A percentile compares a stretch with the other conserved stretches of the same genome.
Evolutionary conservation across 2,329 filamentous ascomycete species (phyloP).

Genomic region (Leptographium wingfieldii): DNA sequence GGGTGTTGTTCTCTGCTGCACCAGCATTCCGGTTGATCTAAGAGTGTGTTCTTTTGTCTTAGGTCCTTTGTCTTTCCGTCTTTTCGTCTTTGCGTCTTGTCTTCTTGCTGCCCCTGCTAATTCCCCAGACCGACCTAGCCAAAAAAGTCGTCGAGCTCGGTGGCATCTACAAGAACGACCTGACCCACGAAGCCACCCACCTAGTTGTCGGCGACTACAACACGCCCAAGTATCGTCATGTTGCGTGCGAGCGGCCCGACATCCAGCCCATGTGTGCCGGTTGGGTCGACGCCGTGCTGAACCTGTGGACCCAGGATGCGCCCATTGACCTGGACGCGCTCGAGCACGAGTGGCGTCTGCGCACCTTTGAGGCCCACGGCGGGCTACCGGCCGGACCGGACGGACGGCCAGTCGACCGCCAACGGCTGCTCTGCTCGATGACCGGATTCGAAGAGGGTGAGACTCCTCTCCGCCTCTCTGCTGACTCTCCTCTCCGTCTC

Average conservation of each 20-base stretch:
- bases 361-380: conserved; percentile 45
- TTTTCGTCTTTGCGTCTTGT: background rate
- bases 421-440: conserved; percentile 37
- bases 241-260: conserved; percentile 78
- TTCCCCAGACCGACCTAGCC: conserved; percentile 31
- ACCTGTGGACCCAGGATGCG: conserved; percentile 67
- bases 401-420: conserved; percentile 20
- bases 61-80: background rate
- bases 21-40: conserved; percentile 61
- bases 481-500: background rate
- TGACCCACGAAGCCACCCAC: conserved; percentile 93
- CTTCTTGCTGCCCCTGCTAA: background rate
- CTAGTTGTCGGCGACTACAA: conserved; percentile 80
- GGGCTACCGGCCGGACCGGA: conserved; percentile 21
- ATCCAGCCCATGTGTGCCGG: conserved; percentile 69
- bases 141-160: conserved; percentile 67
- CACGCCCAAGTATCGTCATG: conserved; percentile 90
- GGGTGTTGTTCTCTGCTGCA: conserved; percentile 75
- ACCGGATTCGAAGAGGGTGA: conserved; percentile 42
- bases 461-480: background rate
- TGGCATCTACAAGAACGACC: conserved; percentile 74
- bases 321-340: conserved; percentile 60
- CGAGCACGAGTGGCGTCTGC: conserved; percentile 53
- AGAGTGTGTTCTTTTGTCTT: background rate
- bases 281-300: conserved; percentile 72